phyloP scores from a whole-genome alignment of 805 yeast genomes.

The Spathaspora gorwiae region DNA sequence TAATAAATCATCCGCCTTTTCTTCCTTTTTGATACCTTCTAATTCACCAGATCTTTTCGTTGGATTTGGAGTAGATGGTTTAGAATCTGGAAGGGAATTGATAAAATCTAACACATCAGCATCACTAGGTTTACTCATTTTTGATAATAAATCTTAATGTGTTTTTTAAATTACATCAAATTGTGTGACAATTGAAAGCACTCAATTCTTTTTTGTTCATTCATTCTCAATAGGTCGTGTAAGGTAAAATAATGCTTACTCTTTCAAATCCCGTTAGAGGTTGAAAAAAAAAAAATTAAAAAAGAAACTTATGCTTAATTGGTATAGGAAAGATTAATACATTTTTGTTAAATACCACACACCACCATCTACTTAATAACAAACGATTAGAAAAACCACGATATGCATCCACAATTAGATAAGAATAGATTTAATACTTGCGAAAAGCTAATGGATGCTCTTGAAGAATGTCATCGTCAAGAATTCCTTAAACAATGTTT shows the following conservation, averaged over 20 bases:
- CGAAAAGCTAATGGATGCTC: slow-evolving; percentile 74
- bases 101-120: slow-evolving; percentile 78
- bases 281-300: background rate
- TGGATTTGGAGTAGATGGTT: slow-evolving; percentile 27
- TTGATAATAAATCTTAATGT: too few species aligned
- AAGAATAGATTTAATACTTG: slow-evolving; percentile 51
- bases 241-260: background rate
- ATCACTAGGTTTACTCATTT: background rate
- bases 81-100: slow-evolving; percentile 69
- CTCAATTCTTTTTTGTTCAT: too few species aligned
- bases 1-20: slow-evolving; percentile 49
- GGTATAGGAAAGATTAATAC: background rate
- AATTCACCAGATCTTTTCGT: slow-evolving; percentile 8
- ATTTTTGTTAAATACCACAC: background rate
- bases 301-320: background rate
- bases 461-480: slow-evolving; percentile 80
- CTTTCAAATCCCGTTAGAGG: background rate
- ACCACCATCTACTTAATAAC: background rate
- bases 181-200: too few species aligned
- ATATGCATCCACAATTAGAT: slow-evolving; percentile 45
- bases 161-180: too few species aligned
- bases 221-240: too few species aligned
- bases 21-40: slow-evolving; percentile 17
- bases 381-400: too few species aligned
- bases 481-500: slow-evolving; percentile 65